These are phyloP conservation scores for Plasmodium fragile DNA, from an alignment of 169 alveolate species.

Conservation along the genomic window DNA sequence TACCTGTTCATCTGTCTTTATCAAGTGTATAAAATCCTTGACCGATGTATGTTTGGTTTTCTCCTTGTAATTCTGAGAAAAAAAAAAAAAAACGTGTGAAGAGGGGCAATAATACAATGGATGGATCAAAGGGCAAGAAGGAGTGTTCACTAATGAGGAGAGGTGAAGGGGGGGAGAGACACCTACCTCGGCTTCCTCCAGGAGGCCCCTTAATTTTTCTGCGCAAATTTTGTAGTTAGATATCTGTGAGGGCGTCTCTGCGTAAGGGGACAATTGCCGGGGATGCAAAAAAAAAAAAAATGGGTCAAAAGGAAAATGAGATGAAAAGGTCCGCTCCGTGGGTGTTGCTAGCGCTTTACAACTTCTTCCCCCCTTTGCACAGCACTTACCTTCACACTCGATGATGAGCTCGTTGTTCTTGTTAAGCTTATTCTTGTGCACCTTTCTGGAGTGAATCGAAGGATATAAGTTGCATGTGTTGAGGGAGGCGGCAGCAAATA, in stretches of 20 bases:
- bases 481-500: not conserved
- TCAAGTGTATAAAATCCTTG: conserved; percentile 36
- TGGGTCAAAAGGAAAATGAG: not conserved
- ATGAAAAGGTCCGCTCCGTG: not conserved
- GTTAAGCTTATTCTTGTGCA: conserved; percentile 33
- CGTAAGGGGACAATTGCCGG: not conserved
- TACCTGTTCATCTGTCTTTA: conserved; percentile 60
- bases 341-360: not conserved
- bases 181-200: conserved; percentile 62
- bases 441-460: conserved; percentile 7
- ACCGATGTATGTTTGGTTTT: conserved; percentile 21
- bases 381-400: conserved; percentile 47
- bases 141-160: not conserved
- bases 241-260: conserved; percentile 61
- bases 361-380: not conserved
- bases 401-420: conserved; percentile 51
- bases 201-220: conserved; percentile 30
- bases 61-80: conserved; percentile 49
- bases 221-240: conserved; percentile 61
- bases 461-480: not conserved
- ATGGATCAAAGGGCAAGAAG: not conserved
- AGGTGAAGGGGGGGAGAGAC: not conserved
- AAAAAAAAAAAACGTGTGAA: not conserved
- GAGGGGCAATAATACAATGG: not conserved
- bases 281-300: not conserved